Percentiles rank a stretch among this genome's conserved stretches.
Conservation (phyloP, 495 filamentous ascomycete species). For the Aspergillus taichungensis region DNA sequence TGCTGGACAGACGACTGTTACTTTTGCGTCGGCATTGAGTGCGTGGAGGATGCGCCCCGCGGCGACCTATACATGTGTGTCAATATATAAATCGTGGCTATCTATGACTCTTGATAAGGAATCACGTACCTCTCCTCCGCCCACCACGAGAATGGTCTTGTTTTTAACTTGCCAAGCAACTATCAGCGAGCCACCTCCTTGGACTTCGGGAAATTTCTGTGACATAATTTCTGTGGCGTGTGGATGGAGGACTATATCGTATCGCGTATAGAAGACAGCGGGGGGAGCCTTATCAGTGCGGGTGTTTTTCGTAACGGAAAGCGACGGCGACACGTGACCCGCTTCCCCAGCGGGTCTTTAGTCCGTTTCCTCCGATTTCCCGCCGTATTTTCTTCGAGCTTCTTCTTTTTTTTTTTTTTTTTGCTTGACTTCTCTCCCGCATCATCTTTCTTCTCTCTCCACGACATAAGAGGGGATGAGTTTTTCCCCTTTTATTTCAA, state of each 20-base stretch:
- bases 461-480: conserved; percentile 6
- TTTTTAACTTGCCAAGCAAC: conserved; percentile 87
- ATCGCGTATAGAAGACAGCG: too few relatives aligned
- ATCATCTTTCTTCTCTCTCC: conserved; percentile 7
- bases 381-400: not conserved
- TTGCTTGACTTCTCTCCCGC: conserved; percentile 4
- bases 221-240: conserved; percentile 42
- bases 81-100: conserved; percentile 4
- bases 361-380: conserved; percentile 3
- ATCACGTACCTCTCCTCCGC: conserved; percentile 75
- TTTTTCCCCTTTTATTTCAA: conserved; percentile 9
- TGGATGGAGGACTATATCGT: not conserved
- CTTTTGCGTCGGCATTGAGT: conserved; percentile 87
- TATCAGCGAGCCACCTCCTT: conserved; percentile 86
- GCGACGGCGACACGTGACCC: too few relatives aligned
- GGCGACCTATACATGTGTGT: conserved; percentile 57
- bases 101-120: not conserved
- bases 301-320: too few relatives aligned
- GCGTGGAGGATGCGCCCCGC: conserved; percentile 87
- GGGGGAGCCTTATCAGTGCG: too few relatives aligned
- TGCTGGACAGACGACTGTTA: conserved; percentile 76
- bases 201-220: conserved; percentile 62
- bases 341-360: not conserved
- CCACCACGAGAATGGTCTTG: conserved; percentile 78
- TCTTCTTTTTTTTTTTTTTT: conserved; percentile 1